phyloP scores from a whole-genome alignment of 257 asterid species.

The Solanum medicagineum region DNA sequence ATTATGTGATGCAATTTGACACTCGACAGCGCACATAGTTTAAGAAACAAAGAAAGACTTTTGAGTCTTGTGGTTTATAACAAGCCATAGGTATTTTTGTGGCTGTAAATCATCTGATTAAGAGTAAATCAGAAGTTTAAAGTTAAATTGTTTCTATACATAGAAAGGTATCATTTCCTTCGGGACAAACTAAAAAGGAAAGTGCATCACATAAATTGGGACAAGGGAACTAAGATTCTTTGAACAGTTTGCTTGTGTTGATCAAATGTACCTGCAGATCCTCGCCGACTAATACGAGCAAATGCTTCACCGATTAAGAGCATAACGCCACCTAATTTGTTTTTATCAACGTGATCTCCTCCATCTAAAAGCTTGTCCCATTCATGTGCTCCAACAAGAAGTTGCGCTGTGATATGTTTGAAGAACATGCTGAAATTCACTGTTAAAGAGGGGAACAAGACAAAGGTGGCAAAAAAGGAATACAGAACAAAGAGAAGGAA shows the following conservation, averaged over 20 bases:
- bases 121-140: neutral
- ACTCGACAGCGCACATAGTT: neutral
- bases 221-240: neutral
- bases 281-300: constrained; percentile 86
- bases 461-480: constrained; percentile 1
- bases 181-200: neutral
- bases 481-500: neutral
- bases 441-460: constrained; percentile 21
- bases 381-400: constrained; percentile 63
- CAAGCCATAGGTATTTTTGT: neutral
- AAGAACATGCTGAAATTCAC: constrained; percentile 52
- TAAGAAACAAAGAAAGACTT: neutral
- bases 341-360: constrained; percentile 14
- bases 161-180: neutral
- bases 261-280: constrained; percentile 58
- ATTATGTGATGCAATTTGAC: neutral
- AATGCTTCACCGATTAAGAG: constrained; percentile 60
- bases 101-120: neutral
- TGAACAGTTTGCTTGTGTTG: constrained; percentile 1
- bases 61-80: neutral
- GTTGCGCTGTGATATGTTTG: constrained; percentile 54
- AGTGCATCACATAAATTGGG: neutral
- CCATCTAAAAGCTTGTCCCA: constrained; percentile 36
- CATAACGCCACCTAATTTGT: constrained; percentile 21
- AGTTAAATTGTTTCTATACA: neutral